Evolutionary conservation across 768 basidiomycete species (phyloP), one percentile per base, ranked within the genome.

Genomic region (Amanita polypyramis): DNA sequence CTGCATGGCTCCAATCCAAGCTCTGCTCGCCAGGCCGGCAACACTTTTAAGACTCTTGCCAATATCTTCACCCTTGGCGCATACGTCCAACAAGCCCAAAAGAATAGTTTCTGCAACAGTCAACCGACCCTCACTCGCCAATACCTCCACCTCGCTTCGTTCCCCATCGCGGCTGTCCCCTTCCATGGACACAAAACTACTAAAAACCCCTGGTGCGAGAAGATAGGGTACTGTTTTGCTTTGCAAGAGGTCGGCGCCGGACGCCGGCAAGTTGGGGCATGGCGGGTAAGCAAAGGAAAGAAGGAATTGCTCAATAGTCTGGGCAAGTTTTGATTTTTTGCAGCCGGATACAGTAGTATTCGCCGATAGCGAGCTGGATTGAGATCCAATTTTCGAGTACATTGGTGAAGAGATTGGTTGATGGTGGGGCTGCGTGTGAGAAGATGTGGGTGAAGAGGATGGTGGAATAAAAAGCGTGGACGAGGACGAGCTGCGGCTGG

Each of bases 281-380:
- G 60, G 49, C 1, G 65, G 63, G 40, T 65, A 66, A 0, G 64
- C 58, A 52, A 66, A 69, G 0, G 60, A 56, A 2, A 69, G 55
- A 3, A 70, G 49, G 50, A 70, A 69, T 37, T 65, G 64, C 42
- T 69, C 68, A 35, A 70, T 64, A 44, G 61, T 60, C 39, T 68
- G 64, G 3, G 60, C 65, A 43, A 70, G 60, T 51, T 66, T 67
- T 2, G 60, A 54, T 43, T 62, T 64, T 5, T 39, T 27, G 9
- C n/a, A 54, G 23, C 12, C 45, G 45, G 47, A 55, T 33, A n/a
- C 51, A 52, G 14, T 50, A 45, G 25, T 27, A 27, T 27, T 17
- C 54, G 21, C n/a, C 37, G 45, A 21, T 25, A 10, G 38, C 6
- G 19, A 34, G 45, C 21, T 49, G 34, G n/a, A 29, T 49, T 40